Conservation (phyloP, 257 asterid species). For the Solanum piurae region DNA sequence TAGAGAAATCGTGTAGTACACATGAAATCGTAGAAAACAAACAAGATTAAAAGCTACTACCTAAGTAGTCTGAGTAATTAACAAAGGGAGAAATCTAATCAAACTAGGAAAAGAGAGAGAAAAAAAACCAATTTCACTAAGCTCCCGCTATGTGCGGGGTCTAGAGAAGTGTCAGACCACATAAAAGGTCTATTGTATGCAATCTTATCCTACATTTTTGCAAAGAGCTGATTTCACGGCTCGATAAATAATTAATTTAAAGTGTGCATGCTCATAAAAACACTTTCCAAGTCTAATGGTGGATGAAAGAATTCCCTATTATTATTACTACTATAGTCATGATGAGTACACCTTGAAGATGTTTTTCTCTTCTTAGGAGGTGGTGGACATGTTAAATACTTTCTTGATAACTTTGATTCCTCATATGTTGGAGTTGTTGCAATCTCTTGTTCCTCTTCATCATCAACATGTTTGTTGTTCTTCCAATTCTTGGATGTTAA, state of each 20-base stretch:
- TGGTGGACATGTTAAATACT: slow-evolving; percentile 21
- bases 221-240: not conserved
- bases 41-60: not conserved
- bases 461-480: slow-evolving; percentile 11
- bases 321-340: slow-evolving; percentile 1
- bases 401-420: slow-evolving; percentile 18
- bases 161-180: not conserved
- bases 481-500: not conserved
- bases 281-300: slow-evolving; percentile 23
- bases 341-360: slow-evolving; percentile 11
- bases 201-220: not conserved
- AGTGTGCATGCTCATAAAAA: slow-evolving; percentile 7
- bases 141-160: not conserved
- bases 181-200: not conserved
- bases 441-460: not conserved
- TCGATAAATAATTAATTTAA: not conserved
- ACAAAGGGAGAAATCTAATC: not conserved
- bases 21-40: not conserved
- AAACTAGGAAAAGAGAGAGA: not conserved
- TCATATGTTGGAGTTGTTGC: slow-evolving; percentile 33
- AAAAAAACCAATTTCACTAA: not conserved
- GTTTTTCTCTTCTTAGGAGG: slow-evolving; percentile 36
- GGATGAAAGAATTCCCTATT: slow-evolving; percentile 23
- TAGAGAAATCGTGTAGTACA: not conserved
- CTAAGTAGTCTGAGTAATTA: not conserved